These are phyloP conservation scores for Fraxinus velutina DNA, from an alignment of 305 asterid genomes.

Conservation along the genomic window DNA sequence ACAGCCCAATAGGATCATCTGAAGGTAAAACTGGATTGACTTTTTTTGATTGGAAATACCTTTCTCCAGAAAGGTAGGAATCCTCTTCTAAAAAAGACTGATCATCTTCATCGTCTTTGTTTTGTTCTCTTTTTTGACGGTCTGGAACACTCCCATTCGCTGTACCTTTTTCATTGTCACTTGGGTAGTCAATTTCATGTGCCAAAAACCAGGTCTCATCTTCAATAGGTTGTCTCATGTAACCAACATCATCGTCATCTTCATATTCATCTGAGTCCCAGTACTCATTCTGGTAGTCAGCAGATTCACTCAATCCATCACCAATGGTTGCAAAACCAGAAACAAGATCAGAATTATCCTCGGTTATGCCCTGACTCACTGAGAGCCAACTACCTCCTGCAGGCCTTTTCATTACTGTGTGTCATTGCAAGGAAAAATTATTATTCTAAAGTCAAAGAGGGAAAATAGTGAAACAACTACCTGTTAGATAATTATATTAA, in stretches of 20 bases:
- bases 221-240: slow-evolving; percentile 95
- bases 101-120: slow-evolving; percentile 75
- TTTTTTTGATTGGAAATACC: slow-evolving; percentile 61
- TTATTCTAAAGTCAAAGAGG: slow-evolving; percentile 20
- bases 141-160: slow-evolving; percentile 75
- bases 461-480: neutral
- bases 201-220: slow-evolving; percentile 97
- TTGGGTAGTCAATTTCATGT: slow-evolving; percentile 95
- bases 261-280: slow-evolving; percentile 99
- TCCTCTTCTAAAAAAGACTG: slow-evolving; percentile 94
- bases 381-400: slow-evolving; percentile 95
- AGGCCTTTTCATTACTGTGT: slow-evolving; percentile 61
- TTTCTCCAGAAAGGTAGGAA: slow-evolving; percentile 86
- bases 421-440: slow-evolving; percentile 26
- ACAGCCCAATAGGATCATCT: slow-evolving; percentile 51
- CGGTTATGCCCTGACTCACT: slow-evolving; percentile 94
- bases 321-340: slow-evolving; percentile 98
- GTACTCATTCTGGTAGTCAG: slow-evolving; percentile 84
- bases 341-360: slow-evolving; percentile 92
- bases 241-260: slow-evolving; percentile 96
- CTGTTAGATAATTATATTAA: neutral
- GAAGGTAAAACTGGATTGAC: slow-evolving; percentile 52
- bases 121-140: slow-evolving; percentile 64
- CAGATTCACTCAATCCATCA: slow-evolving; percentile 81
- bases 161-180: slow-evolving; percentile 88